Evolutionary conservation across 345 rosid species (phyloP), one percentile per base, ranked within the genome.

Genomic region (Hibiscus trionum): DNA sequence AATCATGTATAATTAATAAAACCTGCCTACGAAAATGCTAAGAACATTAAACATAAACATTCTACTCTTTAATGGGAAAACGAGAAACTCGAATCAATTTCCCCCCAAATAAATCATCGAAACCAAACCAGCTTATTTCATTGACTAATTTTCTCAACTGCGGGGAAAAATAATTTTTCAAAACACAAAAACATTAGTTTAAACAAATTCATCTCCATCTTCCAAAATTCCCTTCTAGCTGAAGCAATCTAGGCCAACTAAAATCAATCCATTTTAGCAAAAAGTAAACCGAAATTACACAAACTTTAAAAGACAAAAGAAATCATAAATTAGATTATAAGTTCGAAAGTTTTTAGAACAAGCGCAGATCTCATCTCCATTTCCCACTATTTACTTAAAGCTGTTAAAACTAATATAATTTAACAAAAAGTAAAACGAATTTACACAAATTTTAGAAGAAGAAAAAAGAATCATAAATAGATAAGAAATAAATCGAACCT

Each of bases 401-500:
- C 21, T 16, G 9, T 11, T 19, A 26, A 68, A 50, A 3, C 4
- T 17, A 11, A 3, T 17, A 15, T 15, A n/a, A 62, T 14, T 52
- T 17, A 8, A 2, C 1, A 55, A 11, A 15, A 67, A 5, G 19
- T 6, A 11, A 71, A 5, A 4, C 19, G 7, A 58, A 44, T 33
- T 3, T 16, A 27, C 7, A 53, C 33, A n/a, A 68, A 61, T 42
- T 7, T 53, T 37, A 37, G 1, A 37, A 37, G 9, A 21, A 35
- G 15, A 27, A 11, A 11, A n/a, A 75, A 50, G 19, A 61, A 11
- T n/a, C 16, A 10, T 61, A 15, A 60, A 37, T 56, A 3, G 60
- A 56, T 0, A 5, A 15, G 21, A 50, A 11, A 61, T 64, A 50
- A 58, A 46, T 0, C 37, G 70, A 49, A 90, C 99, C 99, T 88